Evolutionary conservation across 2,329 filamentous ascomycete species (phyloP).

Genomic region (Fusarium sp.): DNA sequence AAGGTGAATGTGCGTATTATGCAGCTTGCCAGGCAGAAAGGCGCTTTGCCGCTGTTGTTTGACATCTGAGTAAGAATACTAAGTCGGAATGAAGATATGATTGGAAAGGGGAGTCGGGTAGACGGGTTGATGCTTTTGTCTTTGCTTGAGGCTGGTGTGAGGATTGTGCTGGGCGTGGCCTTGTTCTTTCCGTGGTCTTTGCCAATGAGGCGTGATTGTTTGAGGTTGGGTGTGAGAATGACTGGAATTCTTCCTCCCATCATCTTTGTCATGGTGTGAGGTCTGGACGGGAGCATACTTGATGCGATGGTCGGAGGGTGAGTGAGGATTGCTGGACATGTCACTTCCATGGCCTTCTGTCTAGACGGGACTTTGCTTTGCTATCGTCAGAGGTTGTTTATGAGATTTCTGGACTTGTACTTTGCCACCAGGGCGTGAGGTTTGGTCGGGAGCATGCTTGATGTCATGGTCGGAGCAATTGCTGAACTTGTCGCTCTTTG

Average conservation of each 20-base stretch:
- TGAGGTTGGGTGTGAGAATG: too few relatives aligned
- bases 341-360: accelerated
- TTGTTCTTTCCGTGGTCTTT: neutral
- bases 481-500: neutral
- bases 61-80: neutral
- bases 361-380: neutral
- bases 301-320: too few relatives aligned
- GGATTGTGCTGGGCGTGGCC: neutral
- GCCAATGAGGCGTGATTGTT: too few relatives aligned
- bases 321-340: neutral
- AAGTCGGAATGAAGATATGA: accelerated
- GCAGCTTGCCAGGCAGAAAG: neutral
- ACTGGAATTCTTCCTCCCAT: too few relatives aligned
- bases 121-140: neutral
- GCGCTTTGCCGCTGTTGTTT: neutral
- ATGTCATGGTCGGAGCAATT: too few relatives aligned
- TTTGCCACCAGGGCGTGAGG: neutral
- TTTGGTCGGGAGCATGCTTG: too few relatives aligned
- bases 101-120: neutral
- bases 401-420: too few relatives aligned
- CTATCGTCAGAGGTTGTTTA: too few relatives aligned
- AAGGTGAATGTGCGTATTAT: neutral
- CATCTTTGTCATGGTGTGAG: too few relatives aligned
- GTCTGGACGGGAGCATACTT: accelerated
- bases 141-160: neutral